Evolutionary conservation across 805 yeast species (phyloP).

Genomic region (Sungouiella thailandica): DNA sequence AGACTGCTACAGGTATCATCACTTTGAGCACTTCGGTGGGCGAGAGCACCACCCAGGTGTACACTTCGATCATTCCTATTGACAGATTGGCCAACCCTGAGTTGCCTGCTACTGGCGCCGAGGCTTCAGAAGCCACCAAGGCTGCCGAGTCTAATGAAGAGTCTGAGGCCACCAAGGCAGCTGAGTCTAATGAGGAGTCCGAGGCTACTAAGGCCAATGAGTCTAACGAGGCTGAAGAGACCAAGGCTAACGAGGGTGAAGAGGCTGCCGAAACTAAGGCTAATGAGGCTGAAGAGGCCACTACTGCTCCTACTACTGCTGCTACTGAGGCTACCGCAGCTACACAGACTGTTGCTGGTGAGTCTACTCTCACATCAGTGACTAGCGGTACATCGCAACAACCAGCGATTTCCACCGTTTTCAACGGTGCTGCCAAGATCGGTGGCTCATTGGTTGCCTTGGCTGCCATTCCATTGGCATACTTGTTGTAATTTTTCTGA

Average conservation of each 20-base stretch:
- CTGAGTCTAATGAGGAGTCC: neutral
- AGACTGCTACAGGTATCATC: slow-evolving; percentile 2
- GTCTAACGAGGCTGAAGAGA: too few relatives aligned
- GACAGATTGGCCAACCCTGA: neutral
- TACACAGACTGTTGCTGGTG: neutral
- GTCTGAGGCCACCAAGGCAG: neutral
- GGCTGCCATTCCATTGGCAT: slow-evolving; percentile 30
- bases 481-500: slow-evolving; percentile 24
- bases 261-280: neutral
- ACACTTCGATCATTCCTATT: slow-evolving; percentile 1
- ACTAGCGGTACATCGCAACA: too few relatives aligned
- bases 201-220: neutral
- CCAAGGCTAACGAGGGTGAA: too few relatives aligned
- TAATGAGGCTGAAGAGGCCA: neutral
- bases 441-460: slow-evolving; percentile 25
- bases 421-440: slow-evolving; percentile 14
- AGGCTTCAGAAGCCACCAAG: neutral
- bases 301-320: slow-evolving; percentile 1
- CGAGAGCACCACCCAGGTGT: neutral
- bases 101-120: neutral
- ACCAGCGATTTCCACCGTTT: slow-evolving; percentile 9
- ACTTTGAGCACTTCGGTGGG: slow-evolving; percentile 4
- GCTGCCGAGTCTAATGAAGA: neutral
- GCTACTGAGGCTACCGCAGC: slow-evolving; percentile 1
- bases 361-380: neutral